Percentiles rank a stretch among this genome's conserved stretches.
Evolutionary conservation across 2,329 filamentous ascomycete genomes (phyloP).

Genomic region (Claviceps digitariae): DNA sequence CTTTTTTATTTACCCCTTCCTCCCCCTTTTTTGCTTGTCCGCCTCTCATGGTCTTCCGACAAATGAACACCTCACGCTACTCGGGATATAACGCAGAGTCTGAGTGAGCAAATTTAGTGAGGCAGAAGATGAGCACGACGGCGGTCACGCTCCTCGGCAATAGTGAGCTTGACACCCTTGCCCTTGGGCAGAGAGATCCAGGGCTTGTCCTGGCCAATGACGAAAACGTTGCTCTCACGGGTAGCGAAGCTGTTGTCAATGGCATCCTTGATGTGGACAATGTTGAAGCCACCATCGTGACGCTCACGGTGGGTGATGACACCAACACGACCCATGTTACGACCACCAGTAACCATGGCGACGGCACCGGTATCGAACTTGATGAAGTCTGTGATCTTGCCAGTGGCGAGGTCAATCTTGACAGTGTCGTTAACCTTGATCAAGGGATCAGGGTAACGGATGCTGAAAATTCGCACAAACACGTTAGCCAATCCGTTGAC

Average conservation of each 20-base stretch:
- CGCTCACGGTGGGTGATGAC: constrained; percentile 99
- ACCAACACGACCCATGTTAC: constrained; percentile 99
- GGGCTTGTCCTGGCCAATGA: constrained; percentile 97
- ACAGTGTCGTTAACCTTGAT: constrained; percentile 99
- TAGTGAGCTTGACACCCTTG: constrained; percentile 99
- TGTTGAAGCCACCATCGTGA: constrained; percentile 99
- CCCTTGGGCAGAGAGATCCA: constrained; percentile 99
- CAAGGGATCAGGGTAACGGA: constrained; percentile 94
- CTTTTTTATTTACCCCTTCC: not conserved
- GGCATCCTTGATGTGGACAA: constrained; percentile 99
- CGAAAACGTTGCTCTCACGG: constrained; percentile 98
- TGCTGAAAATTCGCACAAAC: constrained; percentile 42
- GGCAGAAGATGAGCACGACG: constrained; percentile 57
- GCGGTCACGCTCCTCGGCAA: constrained; percentile 98
- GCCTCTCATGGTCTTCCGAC: constrained; percentile 11
- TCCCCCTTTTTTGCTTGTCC: not conserved
- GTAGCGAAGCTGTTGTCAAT: constrained; percentile 99
- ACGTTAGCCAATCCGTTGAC: constrained; percentile 21
- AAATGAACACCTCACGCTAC: constrained; percentile 7
- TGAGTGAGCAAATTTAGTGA: constrained; percentile 27
- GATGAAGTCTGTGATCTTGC: constrained; percentile 98
- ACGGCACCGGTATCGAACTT: constrained; percentile 97
- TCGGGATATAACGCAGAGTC: not conserved
- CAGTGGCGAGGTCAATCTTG: constrained; percentile 93
- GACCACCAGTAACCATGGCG: constrained; percentile 97